Evolutionary conservation across 2,329 filamentous ascomycete genomes (phyloP).

Genomic region (Pyricularia sp.): DNA sequence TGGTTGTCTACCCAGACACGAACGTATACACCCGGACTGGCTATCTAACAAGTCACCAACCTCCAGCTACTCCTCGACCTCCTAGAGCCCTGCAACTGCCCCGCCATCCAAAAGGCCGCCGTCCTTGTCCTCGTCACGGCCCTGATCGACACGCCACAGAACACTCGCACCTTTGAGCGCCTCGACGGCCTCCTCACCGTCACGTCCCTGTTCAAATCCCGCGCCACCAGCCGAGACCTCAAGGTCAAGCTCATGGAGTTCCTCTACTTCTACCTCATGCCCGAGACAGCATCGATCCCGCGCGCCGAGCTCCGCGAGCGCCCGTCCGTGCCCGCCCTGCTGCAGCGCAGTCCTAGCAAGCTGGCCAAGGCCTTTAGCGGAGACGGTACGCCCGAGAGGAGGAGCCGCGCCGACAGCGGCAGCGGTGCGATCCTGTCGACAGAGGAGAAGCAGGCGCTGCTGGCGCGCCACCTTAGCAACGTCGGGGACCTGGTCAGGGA

Average conservation of each 20-base stretch:
- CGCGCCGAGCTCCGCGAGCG: constrained; percentile 22
- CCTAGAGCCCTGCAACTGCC: constrained; percentile 84
- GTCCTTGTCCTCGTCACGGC: constrained; percentile 85
- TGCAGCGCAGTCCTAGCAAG: constrained; percentile 62
- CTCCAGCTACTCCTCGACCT: constrained; percentile 74
- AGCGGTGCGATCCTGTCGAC: constrained; percentile 50
- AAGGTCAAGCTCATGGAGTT: constrained; percentile 97
- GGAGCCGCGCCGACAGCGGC: constrained; percentile 7
- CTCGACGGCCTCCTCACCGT: constrained; percentile 88
- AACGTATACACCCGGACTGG: background rate
- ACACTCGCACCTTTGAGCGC: constrained; percentile 84
- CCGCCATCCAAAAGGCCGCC: constrained; percentile 82
- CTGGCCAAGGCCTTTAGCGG: constrained; percentile 45
- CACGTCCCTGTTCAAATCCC: constrained; percentile 85
- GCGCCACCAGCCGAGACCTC: constrained; percentile 75
- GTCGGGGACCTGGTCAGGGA: constrained; percentile 82
- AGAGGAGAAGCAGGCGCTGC: constrained; percentile 71
- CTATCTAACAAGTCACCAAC: background rate
- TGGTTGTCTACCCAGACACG: background rate
- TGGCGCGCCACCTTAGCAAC: constrained; percentile 70
- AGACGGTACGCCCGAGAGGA: constrained; percentile 6
- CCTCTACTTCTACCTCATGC: constrained; percentile 97
- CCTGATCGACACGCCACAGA: constrained; percentile 75
- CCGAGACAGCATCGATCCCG: constrained; percentile 60
- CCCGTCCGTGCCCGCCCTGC: constrained; percentile 35